Percentiles rank a stretch among this genome's conserved stretches.
These are phyloP conservation scores for Globisporangium polare DNA, from an alignment of 352 stramenopile species.

Conservation along the genomic window DNA sequence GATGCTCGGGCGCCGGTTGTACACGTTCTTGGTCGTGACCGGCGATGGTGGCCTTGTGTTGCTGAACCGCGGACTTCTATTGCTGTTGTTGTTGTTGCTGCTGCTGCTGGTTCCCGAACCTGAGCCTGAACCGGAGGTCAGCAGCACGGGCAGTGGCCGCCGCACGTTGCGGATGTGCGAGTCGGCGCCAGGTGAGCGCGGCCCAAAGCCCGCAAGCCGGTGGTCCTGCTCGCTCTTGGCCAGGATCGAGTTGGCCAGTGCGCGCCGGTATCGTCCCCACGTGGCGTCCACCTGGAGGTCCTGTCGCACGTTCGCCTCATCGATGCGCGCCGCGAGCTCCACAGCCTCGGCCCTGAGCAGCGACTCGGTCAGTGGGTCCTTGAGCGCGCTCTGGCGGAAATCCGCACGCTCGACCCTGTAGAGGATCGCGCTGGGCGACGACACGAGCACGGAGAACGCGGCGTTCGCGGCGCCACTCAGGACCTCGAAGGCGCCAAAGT, in stretches of 20 bases:
- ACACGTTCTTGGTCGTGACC: background rate
- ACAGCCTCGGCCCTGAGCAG: constrained; percentile 37
- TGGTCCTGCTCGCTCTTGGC: constrained; percentile 35
- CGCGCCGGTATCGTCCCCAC: constrained; percentile 53
- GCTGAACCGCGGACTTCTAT: constrained; percentile 3
- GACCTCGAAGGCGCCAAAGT: constrained; percentile 61
- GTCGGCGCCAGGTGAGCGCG: constrained; percentile 18
- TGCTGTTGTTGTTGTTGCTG: background rate
- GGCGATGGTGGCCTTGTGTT: background rate
- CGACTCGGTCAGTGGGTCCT: constrained; percentile 46
- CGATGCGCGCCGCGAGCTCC: constrained; percentile 32
- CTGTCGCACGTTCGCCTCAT: constrained; percentile 32
- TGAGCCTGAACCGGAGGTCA: background rate
- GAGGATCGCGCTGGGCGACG: constrained; percentile 49
- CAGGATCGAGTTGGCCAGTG: constrained; percentile 34
- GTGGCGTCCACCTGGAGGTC: constrained; percentile 44
- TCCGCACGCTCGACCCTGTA: constrained; percentile 69
- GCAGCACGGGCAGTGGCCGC: background rate
- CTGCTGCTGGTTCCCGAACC: background rate
- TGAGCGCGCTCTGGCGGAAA: constrained; percentile 60
- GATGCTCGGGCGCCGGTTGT: constrained; percentile 12
- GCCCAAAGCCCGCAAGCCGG: constrained; percentile 31
- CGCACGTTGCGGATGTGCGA: constrained; percentile 14
- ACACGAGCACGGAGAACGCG: constrained; percentile 55
- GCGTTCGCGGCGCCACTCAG: constrained; percentile 31